Conservation (phyloP, 75 land plant species). For the Selaginella tamariscina region DNA sequence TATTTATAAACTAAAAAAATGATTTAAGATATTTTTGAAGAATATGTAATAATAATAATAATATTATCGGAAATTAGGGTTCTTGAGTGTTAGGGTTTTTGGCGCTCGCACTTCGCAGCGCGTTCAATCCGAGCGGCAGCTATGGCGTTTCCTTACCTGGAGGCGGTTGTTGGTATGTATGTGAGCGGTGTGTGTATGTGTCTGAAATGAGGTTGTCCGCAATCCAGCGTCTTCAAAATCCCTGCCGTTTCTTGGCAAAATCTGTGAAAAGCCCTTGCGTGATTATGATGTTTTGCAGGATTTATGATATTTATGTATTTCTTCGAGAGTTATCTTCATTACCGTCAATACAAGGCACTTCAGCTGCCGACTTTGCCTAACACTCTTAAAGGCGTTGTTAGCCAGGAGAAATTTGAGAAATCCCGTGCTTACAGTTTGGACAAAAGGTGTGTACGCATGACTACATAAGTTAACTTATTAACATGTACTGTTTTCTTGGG, state of each 20-base stretch:
- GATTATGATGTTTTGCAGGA: slow-evolving; percentile 52
- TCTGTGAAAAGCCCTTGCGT: too few relatives aligned
- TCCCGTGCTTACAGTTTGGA: slow-evolving; percentile 91
- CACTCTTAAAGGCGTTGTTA: slow-evolving; percentile 66
- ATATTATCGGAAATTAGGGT: too few relatives aligned
- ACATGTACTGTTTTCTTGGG: too few relatives aligned
- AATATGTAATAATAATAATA: too few relatives aligned
- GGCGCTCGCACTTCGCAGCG: too few relatives aligned
- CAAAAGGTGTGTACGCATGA: slow-evolving; percentile 75
- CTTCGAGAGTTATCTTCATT: slow-evolving; percentile 82
- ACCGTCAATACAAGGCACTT: slow-evolving; percentile 78
- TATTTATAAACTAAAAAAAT: too few relatives aligned
- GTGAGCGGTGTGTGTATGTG: neutral
- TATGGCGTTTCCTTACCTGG: slow-evolving; percentile 45
- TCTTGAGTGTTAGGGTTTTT: too few relatives aligned
- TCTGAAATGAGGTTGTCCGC: neutral
- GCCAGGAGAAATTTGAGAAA: slow-evolving; percentile 89
- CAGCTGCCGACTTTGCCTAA: slow-evolving; percentile 70
- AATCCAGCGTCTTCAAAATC: too few relatives aligned
- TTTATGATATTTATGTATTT: slow-evolving; percentile 84
- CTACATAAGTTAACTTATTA: too few relatives aligned
- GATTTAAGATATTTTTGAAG: too few relatives aligned
- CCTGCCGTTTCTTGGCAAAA: too few relatives aligned
- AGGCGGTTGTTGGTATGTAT: slow-evolving; percentile 45
- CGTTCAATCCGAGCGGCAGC: too few relatives aligned